A percentile compares a stretch with the other conserved stretches of the same genome.
Conservation (phyloP, 441 rosid species). For the Theobroma grandiflorum region DNA sequence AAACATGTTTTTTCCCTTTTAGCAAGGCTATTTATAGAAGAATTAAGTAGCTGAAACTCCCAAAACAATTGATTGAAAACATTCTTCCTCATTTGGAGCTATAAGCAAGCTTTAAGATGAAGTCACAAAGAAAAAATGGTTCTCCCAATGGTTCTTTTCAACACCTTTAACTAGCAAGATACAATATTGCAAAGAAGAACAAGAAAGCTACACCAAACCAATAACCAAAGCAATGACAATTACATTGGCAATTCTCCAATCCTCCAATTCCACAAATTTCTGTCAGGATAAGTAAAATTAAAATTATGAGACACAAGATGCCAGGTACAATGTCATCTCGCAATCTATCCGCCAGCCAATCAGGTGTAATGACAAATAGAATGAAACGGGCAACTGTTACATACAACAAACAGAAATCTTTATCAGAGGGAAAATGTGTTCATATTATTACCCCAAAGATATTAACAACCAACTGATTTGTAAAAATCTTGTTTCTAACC, state of each 20-base stretch:
- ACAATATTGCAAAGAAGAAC: slow-evolving; percentile 43
- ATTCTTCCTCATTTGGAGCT: not conserved
- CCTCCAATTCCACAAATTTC: slow-evolving; percentile 45
- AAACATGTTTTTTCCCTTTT: not conserved
- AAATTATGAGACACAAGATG: slow-evolving; percentile 47
- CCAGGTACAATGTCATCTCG: slow-evolving; percentile 50
- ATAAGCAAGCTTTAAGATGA: not conserved
- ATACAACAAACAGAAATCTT: not conserved
- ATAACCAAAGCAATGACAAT: slow-evolving; percentile 36
- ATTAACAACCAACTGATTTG: not conserved
- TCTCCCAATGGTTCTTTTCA: slow-evolving; percentile 15
- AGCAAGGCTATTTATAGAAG: not conserved
- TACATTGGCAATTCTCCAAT: slow-evolving; percentile 32
- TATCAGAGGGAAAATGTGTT: not conserved
- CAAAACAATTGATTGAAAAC: not conserved
- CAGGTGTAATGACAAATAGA: slow-evolving; percentile 52
- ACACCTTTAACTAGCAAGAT: slow-evolving; percentile 28
- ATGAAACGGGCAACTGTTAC: slow-evolving; percentile 51
- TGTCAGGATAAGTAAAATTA: slow-evolving; percentile 27
- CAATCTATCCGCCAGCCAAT: slow-evolving; percentile 47
- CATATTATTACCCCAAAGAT: no score
- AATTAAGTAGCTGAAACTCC: not conserved
- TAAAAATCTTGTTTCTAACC: slow-evolving; percentile 33
- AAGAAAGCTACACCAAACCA: slow-evolving; percentile 40
- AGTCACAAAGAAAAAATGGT: not conserved